Base-by-base conservation (phyloP, 2,329 filamentous ascomycete genomes). In the Fusarium tricinctum region DNA sequence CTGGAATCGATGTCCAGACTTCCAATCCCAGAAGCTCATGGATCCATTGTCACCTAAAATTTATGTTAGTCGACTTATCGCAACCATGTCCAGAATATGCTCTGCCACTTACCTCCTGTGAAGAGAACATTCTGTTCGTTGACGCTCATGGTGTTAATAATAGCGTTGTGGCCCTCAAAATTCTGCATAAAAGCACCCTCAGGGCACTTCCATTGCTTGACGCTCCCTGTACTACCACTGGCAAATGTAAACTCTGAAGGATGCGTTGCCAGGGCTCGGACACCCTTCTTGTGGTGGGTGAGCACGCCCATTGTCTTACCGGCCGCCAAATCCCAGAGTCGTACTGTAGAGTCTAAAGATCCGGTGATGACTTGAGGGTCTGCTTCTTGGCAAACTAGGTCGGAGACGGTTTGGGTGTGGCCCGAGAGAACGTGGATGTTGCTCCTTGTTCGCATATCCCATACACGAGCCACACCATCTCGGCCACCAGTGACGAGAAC, bases 191-290 rank as follows among this genome's bases (percentile, higher is more conserved):
- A 98, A 17, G 93, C 93, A 38, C 95, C 97, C 77, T 97, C 94
- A 2, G 97, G 97, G 72, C 94, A 98, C 79, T 98, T 97, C 95
- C 96, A 99, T 81, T 99, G 96, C 84, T 99, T 99, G 81, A 99
- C 97, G 77, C 92, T 94, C 23, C 92, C 92, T 0, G 95, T 94
- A 75, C 93, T 97, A 43, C 92, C 96, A 63, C 89, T 94, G 6
- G 96, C 96, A 77, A 99, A 99, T 0, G 97, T 99, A 77, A 97
- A 99, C 79, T 99, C 96, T 63, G 88, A 89, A 0, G 97, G 96
- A 77, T 99, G 96, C 5, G 91, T 86, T 13, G 93, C 88, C 14
- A 99, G 85, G 4, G 91, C 90, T 50, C 96, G 89, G 13, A 99
- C 94, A 58, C 95, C 94, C 83, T 98, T 98, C 79, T 99, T 99